A percentile compares a stretch with the other conserved stretches of the same genome.
Evolutionary conservation across 768 basidiomycete species (phyloP).

Genomic region (Serendipita sp.): DNA sequence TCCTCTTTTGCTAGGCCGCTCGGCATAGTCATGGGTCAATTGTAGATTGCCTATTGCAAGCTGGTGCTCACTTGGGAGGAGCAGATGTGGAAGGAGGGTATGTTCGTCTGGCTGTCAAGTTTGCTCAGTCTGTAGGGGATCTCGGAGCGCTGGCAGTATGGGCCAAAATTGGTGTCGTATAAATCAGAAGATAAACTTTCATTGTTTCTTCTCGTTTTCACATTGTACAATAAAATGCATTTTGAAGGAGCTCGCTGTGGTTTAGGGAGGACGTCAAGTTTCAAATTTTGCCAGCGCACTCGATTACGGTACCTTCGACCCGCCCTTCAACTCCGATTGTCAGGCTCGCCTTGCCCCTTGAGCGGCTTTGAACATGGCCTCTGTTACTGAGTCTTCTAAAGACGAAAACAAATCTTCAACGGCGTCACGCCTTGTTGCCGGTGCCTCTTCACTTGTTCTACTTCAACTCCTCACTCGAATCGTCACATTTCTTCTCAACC

Average conservation of each 20-base stretch:
- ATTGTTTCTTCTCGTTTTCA: not conserved
- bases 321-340: not conserved
- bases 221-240: slow-evolving; percentile 1
- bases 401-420: not conserved
- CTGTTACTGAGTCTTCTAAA: not conserved
- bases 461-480: slow-evolving; percentile 74
- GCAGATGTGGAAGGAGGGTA: slow-evolving; percentile 18
- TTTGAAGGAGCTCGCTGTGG: too few species aligned
- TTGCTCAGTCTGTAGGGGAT: slow-evolving; percentile 18
- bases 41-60: slow-evolving; percentile 48
- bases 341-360: too few species aligned
- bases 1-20: slow-evolving; percentile 37
- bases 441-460: slow-evolving; percentile 53
- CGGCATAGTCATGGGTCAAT: slow-evolving; percentile 47
- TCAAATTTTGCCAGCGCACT: not conserved
- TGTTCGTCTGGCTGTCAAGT: slow-evolving; percentile 44
- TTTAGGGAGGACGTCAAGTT: too few species aligned
- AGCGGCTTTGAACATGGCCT: too few species aligned
- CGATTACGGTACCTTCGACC: not conserved
- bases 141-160: slow-evolving; percentile 34
- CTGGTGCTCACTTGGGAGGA: slow-evolving; percentile 41
- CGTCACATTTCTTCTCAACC: slow-evolving; percentile 81
- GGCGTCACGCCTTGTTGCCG: slow-evolving; percentile 19
- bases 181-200: not conserved
- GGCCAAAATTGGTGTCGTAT: not conserved